Conservation (phyloP, 2,329 filamentous ascomycete species). For the Fusarium compactum region DNA sequence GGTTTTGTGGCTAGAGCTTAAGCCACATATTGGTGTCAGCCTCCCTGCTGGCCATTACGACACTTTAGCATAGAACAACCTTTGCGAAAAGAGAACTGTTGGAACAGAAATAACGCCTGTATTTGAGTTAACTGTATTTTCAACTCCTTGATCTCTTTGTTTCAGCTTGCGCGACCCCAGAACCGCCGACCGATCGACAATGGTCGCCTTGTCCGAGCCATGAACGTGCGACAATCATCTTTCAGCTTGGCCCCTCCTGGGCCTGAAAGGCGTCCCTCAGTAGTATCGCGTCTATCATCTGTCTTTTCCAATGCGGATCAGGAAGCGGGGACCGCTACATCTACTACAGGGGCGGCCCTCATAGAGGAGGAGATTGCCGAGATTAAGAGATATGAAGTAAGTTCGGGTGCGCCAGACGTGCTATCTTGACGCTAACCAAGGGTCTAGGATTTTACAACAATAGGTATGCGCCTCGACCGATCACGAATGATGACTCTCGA, state of each 20-base stretch:
- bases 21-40: slow-evolving; percentile 42
- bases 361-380: slow-evolving; percentile 96
- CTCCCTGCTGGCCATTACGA: slow-evolving; percentile 31
- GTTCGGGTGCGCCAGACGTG: slow-evolving; percentile 25
- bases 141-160: neutral
- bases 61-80: slow-evolving; percentile 23
- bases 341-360: slow-evolving; percentile 71
- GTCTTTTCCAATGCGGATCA: slow-evolving; percentile 74
- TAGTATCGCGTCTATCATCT: slow-evolving; percentile 75
- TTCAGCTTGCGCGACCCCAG: slow-evolving; percentile 4
- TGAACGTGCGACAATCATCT: slow-evolving; percentile 67
- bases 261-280: slow-evolving; percentile 65
- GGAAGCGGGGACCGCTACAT: slow-evolving; percentile 63
- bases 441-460: slow-evolving; percentile 89
- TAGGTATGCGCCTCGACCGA: slow-evolving; percentile 64
- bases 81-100: slow-evolving; percentile 4
- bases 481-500: slow-evolving; percentile 8
- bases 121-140: neutral
- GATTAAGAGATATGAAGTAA: slow-evolving; percentile 94
- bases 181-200: slow-evolving; percentile 48
- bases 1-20: slow-evolving; percentile 41
- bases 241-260: slow-evolving; percentile 53
- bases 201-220: slow-evolving; percentile 56
- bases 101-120: neutral
- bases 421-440: slow-evolving; percentile 47